Base-by-base conservation (phyloP, 1,139 yeast species). In the Kodamaea alishanica region DNA sequence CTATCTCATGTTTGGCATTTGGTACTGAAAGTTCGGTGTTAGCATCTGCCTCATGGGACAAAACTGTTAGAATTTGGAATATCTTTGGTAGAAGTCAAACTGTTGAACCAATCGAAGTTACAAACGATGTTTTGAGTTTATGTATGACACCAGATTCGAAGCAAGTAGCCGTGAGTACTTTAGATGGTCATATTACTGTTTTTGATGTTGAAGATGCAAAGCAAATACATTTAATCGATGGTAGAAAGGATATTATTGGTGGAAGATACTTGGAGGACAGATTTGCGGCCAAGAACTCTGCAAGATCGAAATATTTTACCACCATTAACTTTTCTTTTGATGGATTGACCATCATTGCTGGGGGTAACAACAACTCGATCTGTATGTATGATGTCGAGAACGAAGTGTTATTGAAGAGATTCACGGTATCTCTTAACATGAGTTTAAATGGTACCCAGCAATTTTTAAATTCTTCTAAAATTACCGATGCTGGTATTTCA, bases 21-120 rank as follows among this genome's bases (percentile, higher is more conserved):
- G 96, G 97, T 36, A 69, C 68, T 9, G 97, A 89, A 56, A 81
- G 77, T 45, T 76, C 88, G 20, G 73, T 82, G 8, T 70, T 92
- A 42, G 97, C 96, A 2, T 83, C 94, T 42, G 95, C 96, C 2
- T 84, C 96, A 24, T 94, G 99, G 99, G 99, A 92, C 63, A 85
- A 84, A 52, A 88, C 97, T 2, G 83, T 90, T 8, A 73, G 98
- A 51, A 72, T 92, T 8, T 92, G 99, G 99, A 85, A 83, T 56
- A 80, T 92, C 32, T 92, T 92, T 60, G 84, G 90, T 6, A 77
- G 96, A 50, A 75, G 88, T 0, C 89, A 82, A 55, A 81, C 80
- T 35, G 95, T 87, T 34, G 99, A 92, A 61, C 97, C 98, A 5
- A 78, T 92, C 52, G 89, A 85, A 52, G 78, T 88, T 25, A 78